Conservation (phyloP, 345 rosid genomes). For the Citrus unshiu region DNA sequence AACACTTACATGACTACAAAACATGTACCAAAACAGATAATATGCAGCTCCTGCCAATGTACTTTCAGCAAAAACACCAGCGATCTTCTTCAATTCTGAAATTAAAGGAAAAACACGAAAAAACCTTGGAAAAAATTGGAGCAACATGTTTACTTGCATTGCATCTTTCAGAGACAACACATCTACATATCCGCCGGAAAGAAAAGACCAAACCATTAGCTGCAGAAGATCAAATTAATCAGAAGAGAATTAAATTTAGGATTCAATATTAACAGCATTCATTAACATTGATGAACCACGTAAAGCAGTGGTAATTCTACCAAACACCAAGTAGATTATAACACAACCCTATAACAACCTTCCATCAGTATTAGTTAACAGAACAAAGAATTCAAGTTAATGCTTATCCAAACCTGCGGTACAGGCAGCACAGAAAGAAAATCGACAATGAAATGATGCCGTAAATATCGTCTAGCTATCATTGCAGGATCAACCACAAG, state of each 20-base stretch:
- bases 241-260: background rate
- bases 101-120: slow-evolving; percentile 66
- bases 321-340: background rate
- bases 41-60: slow-evolving; percentile 86
- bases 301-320: background rate
- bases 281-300: background rate
- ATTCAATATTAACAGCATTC: background rate
- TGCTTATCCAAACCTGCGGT: slow-evolving; percentile 57
- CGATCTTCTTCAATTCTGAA: slow-evolving; percentile 80
- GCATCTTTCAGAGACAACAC: slow-evolving; percentile 59
- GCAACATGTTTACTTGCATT: slow-evolving; percentile 42
- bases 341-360: background rate
- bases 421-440: slow-evolving; percentile 69
- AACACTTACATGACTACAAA: slow-evolving; percentile 77
- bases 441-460: slow-evolving; percentile 72
- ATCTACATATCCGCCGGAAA: slow-evolving; percentile 49
- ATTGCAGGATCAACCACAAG: slow-evolving; percentile 79
- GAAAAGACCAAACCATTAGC: slow-evolving; percentile 73
- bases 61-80: slow-evolving; percentile 81
- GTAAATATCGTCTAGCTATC: slow-evolving; percentile 55
- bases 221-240: slow-evolving; percentile 22
- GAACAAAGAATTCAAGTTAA: background rate
- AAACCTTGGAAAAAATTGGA: slow-evolving; percentile 79
- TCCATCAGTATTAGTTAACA: background rate
- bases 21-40: slow-evolving; percentile 87